Percentiles rank a stretch among this genome's conserved stretches.
phyloP scores from a whole-genome alignment of 148 eudicot genomes.

The Mesembryanthemum crystallinum region DNA sequence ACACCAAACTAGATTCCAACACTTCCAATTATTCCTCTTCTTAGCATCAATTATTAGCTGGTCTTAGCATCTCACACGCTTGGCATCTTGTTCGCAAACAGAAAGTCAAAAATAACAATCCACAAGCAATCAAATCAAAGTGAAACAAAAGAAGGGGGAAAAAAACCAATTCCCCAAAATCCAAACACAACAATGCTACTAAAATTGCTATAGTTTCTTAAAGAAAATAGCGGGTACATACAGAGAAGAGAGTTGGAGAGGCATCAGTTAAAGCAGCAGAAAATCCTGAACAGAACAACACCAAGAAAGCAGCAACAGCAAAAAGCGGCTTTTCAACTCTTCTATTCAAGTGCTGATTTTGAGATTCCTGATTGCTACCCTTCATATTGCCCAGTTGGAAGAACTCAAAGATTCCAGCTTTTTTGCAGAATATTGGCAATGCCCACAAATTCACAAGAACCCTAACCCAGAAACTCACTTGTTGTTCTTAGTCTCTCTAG shows the following conservation, averaged over 20 bases:
- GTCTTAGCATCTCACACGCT: background rate
- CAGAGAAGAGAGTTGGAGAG: conserved; percentile 55
- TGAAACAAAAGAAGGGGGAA: background rate
- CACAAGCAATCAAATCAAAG: background rate
- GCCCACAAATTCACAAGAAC: conserved; percentile 11
- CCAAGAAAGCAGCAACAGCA: conserved; percentile 16
- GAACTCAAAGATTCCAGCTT: conserved; percentile 17
- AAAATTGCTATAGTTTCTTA: background rate
- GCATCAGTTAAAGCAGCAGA: conserved; percentile 46
- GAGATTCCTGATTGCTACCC: background rate
- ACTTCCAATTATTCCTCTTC: conserved; percentile 7
- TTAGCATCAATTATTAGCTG: background rate
- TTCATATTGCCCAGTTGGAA: conserved; percentile 26
- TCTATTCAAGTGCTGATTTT: conserved; percentile 6
- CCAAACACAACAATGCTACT: conserved; percentile 3
- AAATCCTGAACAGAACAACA: conserved; percentile 45
- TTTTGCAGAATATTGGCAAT: background rate
- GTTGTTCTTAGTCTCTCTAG: background rate
- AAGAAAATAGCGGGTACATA: conserved; percentile 28
- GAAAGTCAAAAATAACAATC: conserved; percentile 4
- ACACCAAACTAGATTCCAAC: conserved; percentile 11
- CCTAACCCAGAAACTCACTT: conserved; percentile 10
- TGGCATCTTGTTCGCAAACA: conserved; percentile 16
- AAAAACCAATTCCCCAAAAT: background rate
- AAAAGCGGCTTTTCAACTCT: conserved; percentile 19